phyloP scores from a whole-genome alignment of 768 basidiomycete genomes.

The Mycena alexandri region DNA sequence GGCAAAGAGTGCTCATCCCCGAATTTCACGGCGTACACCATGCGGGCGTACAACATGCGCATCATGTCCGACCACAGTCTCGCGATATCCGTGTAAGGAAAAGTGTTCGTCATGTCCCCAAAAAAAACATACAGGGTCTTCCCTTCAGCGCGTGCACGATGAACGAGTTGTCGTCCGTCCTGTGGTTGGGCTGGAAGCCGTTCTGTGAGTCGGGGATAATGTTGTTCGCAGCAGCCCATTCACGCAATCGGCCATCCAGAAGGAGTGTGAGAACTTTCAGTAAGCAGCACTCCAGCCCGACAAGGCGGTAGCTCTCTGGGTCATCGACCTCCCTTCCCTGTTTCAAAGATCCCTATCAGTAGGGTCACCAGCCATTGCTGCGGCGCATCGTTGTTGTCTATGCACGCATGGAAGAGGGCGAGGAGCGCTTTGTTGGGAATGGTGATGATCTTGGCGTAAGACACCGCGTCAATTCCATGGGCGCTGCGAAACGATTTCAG shows the following conservation, averaged over 20 bases:
- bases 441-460: no score
- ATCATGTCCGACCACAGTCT: no score
- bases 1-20: no score
- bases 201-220: no score
- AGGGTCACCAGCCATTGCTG: neutral
- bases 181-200: conserved; percentile 42
- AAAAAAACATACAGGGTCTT: conserved; percentile 40
- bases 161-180: conserved; percentile 46
- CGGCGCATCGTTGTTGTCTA: neutral
- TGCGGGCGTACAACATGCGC: no score
- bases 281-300: conserved; percentile 39
- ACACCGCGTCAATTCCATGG: no score
- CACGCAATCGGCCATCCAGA: conserved; percentile 32
- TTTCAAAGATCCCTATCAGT: neutral
- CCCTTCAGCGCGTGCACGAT: conserved; percentile 27
- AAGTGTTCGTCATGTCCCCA: no score
- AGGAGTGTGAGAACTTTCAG: conserved; percentile 40
- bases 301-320: conserved; percentile 35
- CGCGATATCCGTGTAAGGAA: no score
- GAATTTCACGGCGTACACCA: no score
- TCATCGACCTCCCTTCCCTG: no score
- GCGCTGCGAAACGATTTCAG: no score
- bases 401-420: neutral
- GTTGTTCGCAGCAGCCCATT: conserved; percentile 31
- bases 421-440: no score